Conservation (phyloP, 768 basidiomycete genomes). For the Kwoniella newhampshirensis region DNA sequence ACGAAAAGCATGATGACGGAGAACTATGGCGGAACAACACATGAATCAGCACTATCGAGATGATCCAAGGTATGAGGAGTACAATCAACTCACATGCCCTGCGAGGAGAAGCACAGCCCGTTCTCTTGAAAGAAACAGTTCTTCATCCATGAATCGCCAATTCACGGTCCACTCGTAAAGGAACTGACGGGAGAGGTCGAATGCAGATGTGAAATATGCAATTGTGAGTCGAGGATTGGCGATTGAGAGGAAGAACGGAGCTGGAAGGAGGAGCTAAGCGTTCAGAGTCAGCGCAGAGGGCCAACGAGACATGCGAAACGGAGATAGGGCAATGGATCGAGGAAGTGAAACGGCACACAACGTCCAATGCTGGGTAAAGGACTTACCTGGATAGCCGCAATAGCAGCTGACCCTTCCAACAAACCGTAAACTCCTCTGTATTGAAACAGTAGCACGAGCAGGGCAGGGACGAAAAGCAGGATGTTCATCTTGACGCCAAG, state of each 20-base stretch:
- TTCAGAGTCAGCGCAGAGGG: conserved; percentile 45
- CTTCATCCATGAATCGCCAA: conserved; percentile 82
- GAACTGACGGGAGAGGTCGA: conserved; percentile 84
- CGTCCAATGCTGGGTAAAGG: no score
- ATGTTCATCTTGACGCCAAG: conserved; percentile 95
- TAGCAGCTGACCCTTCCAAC: conserved; percentile 27
- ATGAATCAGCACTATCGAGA: background rate
- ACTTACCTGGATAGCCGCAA: conserved; percentile 44
- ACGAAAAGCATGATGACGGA: conserved; percentile 66
- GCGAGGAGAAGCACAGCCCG: conserved; percentile 67
- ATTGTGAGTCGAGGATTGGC: conserved; percentile 54
- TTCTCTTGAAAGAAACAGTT: conserved; percentile 66
- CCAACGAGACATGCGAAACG: background rate
- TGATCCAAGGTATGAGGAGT: background rate
- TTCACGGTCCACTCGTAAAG: conserved; percentile 97
- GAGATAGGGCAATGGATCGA: no score
- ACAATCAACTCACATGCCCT: conserved; percentile 59
- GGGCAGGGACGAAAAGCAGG: conserved; percentile 82
- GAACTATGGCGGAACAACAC: conserved; percentile 5
- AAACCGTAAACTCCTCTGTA: conserved; percentile 50
- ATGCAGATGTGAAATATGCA: conserved; percentile 73
- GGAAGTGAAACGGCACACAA: background rate
- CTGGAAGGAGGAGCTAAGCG: conserved; percentile 64
- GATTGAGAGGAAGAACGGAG: conserved; percentile 64
- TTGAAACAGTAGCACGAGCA: conserved; percentile 78